Evolutionary conservation across 1,284 basidiomycete genomes (phyloP), one percentile per base, ranked within the genome.

Genomic region (Ustilago bromivora): DNA sequence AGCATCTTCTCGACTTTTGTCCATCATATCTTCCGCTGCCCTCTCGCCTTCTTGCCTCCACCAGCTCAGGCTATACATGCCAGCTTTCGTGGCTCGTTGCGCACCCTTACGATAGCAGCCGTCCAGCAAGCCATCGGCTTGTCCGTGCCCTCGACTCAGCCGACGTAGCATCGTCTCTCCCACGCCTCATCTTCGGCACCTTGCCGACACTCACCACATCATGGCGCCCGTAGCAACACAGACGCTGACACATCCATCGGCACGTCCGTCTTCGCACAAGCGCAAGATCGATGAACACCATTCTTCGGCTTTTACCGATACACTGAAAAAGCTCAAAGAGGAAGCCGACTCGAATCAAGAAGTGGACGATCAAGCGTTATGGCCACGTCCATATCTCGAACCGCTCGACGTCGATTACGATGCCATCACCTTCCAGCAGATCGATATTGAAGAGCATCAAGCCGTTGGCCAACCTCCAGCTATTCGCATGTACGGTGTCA

Each of bases 401-500:
- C 65, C 69, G 2, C 57, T 84, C 46, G 76, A 83, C 55, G 52
- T 76, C 32, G 61, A 76, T 31, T 68, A 55, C 10, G 75, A 82
- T 40, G 43, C 46, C 32, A 68, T 84, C 61, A 76, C 76, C 31
- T 86, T 86, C 60, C 84, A 86, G 68, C 84, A 86, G 66, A 85
- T 86, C 60, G 84, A 86, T 54, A 81, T 85, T 49, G 84, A 86
- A 55, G 84, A 86, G 67, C 66, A 76, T 28, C 79, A 79, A 52
- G 58, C 68, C 32, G 71, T 82, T 6, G 71, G 75, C 23, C 61
- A 78, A 31, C 65, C 76, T 23, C 84, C 84, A 12, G 66, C 74
- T 46, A 85, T 86, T 67, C 78, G 84, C 46, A 84, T 86, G 76
- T 86, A 84, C 41, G 84, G 84, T 55, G 78, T 84, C 36, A 85